Percentiles rank a stretch among this genome's conserved stretches.
phyloP scores from a whole-genome alignment of 139 green algal species.

The Volvox reticuliferus region DNA sequence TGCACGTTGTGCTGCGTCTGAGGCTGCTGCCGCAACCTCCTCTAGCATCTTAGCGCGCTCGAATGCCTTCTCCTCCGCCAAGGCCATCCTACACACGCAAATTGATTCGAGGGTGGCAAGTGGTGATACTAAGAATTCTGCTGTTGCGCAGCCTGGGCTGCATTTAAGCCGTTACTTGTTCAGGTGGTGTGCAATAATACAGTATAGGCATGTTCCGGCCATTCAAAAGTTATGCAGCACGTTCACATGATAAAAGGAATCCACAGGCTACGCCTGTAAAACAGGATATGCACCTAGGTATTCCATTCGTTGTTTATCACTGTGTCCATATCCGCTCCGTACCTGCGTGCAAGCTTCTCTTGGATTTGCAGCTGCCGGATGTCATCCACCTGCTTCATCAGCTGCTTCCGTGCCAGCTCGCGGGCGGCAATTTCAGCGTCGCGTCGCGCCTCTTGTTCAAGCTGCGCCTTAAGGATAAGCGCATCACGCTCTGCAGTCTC shows the following conservation, averaged over 20 bases:
- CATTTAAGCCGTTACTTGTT: no score
- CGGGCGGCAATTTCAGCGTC: slow-evolving; percentile 66
- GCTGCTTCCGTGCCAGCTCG: slow-evolving; percentile 56
- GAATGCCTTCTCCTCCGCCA: slow-evolving; percentile 33
- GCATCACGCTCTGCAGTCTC: slow-evolving; percentile 62
- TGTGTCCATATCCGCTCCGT: neutral
- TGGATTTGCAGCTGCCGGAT: slow-evolving; percentile 69
- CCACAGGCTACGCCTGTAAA: no score
- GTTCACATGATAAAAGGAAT: no score
- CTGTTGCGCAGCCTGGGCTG: no score
- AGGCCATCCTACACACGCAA: neutral
- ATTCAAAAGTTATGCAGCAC: no score
- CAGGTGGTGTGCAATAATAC: no score
- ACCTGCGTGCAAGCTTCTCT: slow-evolving; percentile 56
- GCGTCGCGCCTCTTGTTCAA: slow-evolving; percentile 56
- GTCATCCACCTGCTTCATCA: slow-evolving; percentile 69
- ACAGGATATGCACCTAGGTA: no score
- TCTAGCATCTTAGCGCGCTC: slow-evolving; percentile 43
- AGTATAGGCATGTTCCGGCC: no score
- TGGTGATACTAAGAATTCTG: no score
- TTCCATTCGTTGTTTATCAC: neutral
- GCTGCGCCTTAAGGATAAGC: slow-evolving; percentile 57
- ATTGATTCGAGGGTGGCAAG: neutral
- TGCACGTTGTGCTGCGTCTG: slow-evolving; percentile 21
- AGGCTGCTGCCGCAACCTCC: neutral